Base-by-base conservation (phyloP, 2,329 filamentous ascomycete genomes). In the Bipolaris sorokiniana region DNA sequence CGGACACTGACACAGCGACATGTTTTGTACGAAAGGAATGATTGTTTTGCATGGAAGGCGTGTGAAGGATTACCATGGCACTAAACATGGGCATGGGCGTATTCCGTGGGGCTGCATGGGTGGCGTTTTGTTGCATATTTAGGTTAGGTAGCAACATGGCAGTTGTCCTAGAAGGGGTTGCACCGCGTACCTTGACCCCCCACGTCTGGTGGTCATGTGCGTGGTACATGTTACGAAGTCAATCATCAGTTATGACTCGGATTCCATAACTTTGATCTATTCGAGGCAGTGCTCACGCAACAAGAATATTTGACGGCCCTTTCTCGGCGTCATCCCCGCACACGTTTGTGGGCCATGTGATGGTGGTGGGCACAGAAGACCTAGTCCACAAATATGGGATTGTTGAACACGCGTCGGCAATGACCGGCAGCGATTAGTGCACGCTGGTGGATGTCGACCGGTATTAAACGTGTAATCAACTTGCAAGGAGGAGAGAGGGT, bases 51-150 rank as follows among this genome's bases (percentile, higher is more conserved):
- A 57, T 49, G 20, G 51, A 42, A 33, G 53, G 60, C 52, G 54
- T 50, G 28, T 31, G 28, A 31, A 48, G 18, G 22, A 28, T 48
- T 38, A 36, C 44, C 20, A 46, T 36, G 33, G 23, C 22, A 48
- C 46, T 41, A 37, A 37, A 22, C 28, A 53, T 47, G 38, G 33
- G 34, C 34, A 48, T 38, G 22, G 46, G 44, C 44, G n/a, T 47
- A 47, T 36, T 48, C 18, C 42, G 44, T 34, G 18, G 41, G 37
- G 51, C 41, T 54, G 55, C 55, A 58, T 54, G 44, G 20, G 10
- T 16, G 55, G 55, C 55, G 55, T 58, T 53, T 52, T 47, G 57
- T 47, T 52, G 57, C 50, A 51, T 53, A 10, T 31, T 31, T 3
- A 31, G 28, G 28, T 31, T 31, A 50, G n/a, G 45, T 31, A 48